Conservation (phyloP, 2,329 filamentous ascomycete species). For the Massarina eburnea region DNA sequence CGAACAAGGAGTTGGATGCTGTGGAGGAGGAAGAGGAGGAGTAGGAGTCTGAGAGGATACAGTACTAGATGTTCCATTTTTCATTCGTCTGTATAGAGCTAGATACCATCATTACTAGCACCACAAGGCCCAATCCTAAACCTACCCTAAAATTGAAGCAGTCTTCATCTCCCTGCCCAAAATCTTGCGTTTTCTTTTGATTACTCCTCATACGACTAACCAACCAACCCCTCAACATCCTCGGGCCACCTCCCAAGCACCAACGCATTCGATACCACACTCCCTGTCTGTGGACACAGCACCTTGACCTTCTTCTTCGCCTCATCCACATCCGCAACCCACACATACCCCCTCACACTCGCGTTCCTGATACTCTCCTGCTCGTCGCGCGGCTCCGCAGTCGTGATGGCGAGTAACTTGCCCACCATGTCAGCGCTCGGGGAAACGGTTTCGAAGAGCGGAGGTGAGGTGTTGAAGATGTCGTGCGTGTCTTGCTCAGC, state of each 20-base stretch:
- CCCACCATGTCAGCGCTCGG: constrained; percentile 73
- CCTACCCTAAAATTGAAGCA: not conserved
- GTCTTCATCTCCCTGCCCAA: not conserved
- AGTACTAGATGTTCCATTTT: not conserved
- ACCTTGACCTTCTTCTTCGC: constrained; percentile 78
- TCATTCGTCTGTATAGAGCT: not conserved
- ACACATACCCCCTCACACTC: constrained; percentile 88
- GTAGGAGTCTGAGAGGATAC: not conserved
- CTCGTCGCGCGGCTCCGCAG: constrained; percentile 69
- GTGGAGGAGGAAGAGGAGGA: not conserved
- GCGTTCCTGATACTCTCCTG: constrained; percentile 75
- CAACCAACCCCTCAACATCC: constrained; percentile 73
- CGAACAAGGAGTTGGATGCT: constrained; percentile 24
- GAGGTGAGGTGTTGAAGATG: constrained; percentile 39
- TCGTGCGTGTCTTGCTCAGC: constrained; percentile 55
- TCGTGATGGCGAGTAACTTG: constrained; percentile 81
- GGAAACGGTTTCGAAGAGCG: constrained; percentile 63
- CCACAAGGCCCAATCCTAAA: not conserved
- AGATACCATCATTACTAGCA: not conserved
- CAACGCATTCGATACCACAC: constrained; percentile 76
- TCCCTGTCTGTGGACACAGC: constrained; percentile 79
- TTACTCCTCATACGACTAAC: constrained; percentile 10
- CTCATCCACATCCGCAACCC: constrained; percentile 88
- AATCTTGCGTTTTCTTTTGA: not conserved
- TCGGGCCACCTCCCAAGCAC: constrained; percentile 88